These are phyloP conservation scores for Centella asiatica DNA, from an alignment of 129 eudicot species.

Conservation along the genomic window DNA sequence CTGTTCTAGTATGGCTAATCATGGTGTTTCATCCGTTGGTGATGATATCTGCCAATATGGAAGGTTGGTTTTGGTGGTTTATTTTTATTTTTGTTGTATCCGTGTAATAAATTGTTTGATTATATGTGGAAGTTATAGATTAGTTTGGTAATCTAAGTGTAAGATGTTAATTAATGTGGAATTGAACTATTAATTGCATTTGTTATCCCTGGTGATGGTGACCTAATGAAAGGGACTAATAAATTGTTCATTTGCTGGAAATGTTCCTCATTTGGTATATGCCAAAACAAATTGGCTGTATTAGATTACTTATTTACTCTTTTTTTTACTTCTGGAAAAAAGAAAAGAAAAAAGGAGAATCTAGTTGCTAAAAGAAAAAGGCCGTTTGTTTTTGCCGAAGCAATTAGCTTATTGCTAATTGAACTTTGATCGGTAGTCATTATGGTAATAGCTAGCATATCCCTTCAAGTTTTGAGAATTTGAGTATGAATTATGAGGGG, in stretches of 20 bases:
- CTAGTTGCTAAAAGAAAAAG: neutral
- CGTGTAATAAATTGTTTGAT: neutral
- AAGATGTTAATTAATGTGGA: neutral
- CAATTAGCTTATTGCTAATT: neutral
- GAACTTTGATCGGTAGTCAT: neutral
- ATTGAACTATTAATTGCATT: neutral
- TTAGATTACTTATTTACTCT: neutral
- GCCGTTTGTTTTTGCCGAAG: neutral
- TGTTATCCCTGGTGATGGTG: neutral
- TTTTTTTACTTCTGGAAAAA: neutral
- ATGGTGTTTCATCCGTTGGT: conserved; percentile 1
- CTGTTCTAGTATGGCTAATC: conserved; percentile 2
- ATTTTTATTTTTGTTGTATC: neutral
- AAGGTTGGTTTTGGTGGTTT: neutral
- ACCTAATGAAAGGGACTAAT: neutral
- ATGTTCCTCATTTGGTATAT: neutral
- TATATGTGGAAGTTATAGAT: neutral
- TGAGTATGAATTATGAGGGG: no score
- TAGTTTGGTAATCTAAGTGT: neutral
- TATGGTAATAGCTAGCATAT: neutral
- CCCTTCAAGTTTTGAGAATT: neutral
- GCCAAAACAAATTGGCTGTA: neutral
- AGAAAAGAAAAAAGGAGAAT: neutral
- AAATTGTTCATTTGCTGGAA: conserved; percentile 1
- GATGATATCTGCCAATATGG: conserved; percentile 5